Conservation (phyloP, 2,329 filamentous ascomycete genomes). For the Fusarium nelsonii region DNA sequence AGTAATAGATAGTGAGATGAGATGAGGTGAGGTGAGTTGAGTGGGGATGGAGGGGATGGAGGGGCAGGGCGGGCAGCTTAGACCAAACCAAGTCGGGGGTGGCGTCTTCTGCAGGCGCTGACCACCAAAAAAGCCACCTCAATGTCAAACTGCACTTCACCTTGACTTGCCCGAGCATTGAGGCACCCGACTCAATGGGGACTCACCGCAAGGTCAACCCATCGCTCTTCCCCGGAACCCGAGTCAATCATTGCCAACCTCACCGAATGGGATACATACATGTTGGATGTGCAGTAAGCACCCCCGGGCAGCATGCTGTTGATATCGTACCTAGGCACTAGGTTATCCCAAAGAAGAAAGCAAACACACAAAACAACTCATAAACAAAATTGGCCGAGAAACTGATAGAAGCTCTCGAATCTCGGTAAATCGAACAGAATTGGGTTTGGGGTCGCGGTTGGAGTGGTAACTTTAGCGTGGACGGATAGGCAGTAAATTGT, state of each 20-base stretch:
- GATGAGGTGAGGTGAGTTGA: constrained; percentile 28
- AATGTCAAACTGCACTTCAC: constrained; percentile 22
- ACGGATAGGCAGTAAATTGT: constrained; percentile 8
- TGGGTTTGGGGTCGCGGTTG: constrained; percentile 10
- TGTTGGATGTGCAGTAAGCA: neutral
- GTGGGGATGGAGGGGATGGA: constrained; percentile 23
- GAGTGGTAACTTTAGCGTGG: constrained; percentile 14
- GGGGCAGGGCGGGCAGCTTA: constrained; percentile 27
- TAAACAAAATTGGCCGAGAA: constrained; percentile 22
- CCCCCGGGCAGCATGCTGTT: constrained; percentile 17
- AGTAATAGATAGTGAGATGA: constrained; percentile 22
- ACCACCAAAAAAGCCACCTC: constrained; percentile 41
- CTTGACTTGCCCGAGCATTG: constrained; percentile 17
- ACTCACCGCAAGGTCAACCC: constrained; percentile 40
- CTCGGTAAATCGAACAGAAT: constrained; percentile 25
- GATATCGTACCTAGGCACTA: neutral
- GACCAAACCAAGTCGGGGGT: constrained; percentile 37
- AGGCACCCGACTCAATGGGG: constrained; percentile 9
- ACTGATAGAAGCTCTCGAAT: constrained; percentile 15
- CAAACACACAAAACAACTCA: constrained; percentile 3
- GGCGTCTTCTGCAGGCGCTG: constrained; percentile 37
- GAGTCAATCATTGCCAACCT: constrained; percentile 38
- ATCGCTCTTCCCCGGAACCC: constrained; percentile 33
- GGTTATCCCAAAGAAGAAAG: constrained; percentile 22
- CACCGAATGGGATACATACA: constrained; percentile 19